Evolutionary conservation across 345 rosid genomes (phyloP).

Genomic region (Excoecaria agallocha): DNA sequence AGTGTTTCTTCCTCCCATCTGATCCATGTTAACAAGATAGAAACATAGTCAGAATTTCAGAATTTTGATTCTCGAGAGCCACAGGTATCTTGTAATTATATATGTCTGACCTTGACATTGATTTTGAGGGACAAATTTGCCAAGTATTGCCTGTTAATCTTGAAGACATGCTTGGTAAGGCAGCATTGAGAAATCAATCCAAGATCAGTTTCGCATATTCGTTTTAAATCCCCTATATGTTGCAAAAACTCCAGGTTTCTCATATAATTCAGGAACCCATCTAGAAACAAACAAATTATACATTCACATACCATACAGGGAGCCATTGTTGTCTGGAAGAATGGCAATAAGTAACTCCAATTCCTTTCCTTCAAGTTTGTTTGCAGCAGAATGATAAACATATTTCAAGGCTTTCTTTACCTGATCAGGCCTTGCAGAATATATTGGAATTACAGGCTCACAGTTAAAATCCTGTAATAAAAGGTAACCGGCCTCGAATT

Average conservation of each 20-base stretch:
- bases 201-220: slow-evolving; percentile 47
- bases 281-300: not conserved
- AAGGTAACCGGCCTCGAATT: not conserved
- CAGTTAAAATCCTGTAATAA: slow-evolving; percentile 32
- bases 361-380: slow-evolving; percentile 39
- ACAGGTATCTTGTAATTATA: not conserved
- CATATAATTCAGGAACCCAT: not conserved
- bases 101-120: slow-evolving; percentile 39
- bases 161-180: slow-evolving; percentile 38
- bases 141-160: slow-evolving; percentile 40
- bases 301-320: slow-evolving; percentile 38
- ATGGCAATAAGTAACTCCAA: slow-evolving; percentile 42
- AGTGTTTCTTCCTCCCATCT: slow-evolving; percentile 52
- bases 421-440: slow-evolving; percentile 40
- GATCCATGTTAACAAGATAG: not conserved
- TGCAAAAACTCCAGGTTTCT: slow-evolving; percentile 5
- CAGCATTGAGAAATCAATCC: slow-evolving; percentile 49
- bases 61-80: not conserved
- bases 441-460: slow-evolving; percentile 39
- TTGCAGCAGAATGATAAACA: slow-evolving; percentile 30
- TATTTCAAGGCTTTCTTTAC: slow-evolving; percentile 34
- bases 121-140: slow-evolving; percentile 46
- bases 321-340: slow-evolving; percentile 43
- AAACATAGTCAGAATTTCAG: not conserved
- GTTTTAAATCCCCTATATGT: slow-evolving; percentile 43